phyloP scores from a whole-genome alignment of 176 grass and related monocot species.

The Eleusine coracana region DNA sequence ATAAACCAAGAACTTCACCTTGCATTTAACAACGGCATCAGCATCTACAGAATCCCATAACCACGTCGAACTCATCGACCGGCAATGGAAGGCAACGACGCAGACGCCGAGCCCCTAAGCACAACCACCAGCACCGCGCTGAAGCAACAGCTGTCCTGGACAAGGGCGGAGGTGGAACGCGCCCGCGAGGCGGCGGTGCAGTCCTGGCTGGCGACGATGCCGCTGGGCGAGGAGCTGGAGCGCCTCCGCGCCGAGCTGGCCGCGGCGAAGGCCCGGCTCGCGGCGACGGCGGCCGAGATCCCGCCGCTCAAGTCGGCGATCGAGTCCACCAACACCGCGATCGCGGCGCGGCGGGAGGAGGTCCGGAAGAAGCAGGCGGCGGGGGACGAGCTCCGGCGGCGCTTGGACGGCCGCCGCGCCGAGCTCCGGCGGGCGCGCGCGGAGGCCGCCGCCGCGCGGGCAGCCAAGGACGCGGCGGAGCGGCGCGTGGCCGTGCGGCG shows the following conservation, averaged over 20 bases:
- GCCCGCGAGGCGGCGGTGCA: constrained; percentile 33
- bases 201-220: constrained; percentile 41
- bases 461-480: constrained; percentile 35
- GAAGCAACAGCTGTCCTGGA: constrained; percentile 5
- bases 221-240: constrained; percentile 45
- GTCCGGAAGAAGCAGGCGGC: constrained; percentile 26
- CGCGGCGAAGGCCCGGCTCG: constrained; percentile 41
- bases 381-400: constrained; percentile 34
- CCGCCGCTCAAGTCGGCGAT: constrained; percentile 36
- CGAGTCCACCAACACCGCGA: constrained; percentile 38
- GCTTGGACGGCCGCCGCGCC: neutral
- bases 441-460: constrained; percentile 30
- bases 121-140: neutral
- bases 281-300: constrained; percentile 33
- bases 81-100: constrained; percentile 20
- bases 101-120: neutral
- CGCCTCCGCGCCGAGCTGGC: constrained; percentile 37
- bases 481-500: constrained; percentile 37
- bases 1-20: constrained; percentile 3
- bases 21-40: neutral
- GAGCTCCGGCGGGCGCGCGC: constrained; percentile 31
- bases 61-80: neutral
- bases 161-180: constrained; percentile 42
- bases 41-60: neutral
- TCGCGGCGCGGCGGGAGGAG: constrained; percentile 27